Base-by-base conservation (phyloP, 129 eudicot genomes). In the Heracleum sosnowskyi region DNA sequence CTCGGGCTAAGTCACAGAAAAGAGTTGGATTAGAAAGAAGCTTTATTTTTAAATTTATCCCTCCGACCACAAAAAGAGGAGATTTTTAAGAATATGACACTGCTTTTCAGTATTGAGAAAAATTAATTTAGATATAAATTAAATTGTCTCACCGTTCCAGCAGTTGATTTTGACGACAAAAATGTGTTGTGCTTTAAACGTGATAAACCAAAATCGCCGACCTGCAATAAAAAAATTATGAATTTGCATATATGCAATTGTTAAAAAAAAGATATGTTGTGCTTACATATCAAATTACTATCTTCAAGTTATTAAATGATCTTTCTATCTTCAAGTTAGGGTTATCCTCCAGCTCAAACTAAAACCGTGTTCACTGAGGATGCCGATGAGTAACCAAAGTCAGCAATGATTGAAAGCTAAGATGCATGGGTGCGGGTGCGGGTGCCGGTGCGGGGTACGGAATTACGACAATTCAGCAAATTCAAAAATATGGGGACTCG, bases 151-250 rank as follows among this genome's bases (percentile, higher is more conserved):
- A 95, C 98, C 86, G 98, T 95, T 82, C 98, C 98, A 11, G 97
- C 98, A 60, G 98, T 95, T 77, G 98, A 95, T 79, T 95, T 95
- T 76, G 98, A 95, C 45, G 98, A 95, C 90, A 95, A 86, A 83
- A 95, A 95, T 47, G 98, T 95, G 80, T 91, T 95, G 77, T 95
- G 98, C 88, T 95, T 95, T 86, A 91, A 84, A 78, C 98, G 97
- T 75, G 98, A 95, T 90, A 95, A 82, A 78, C 98, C 98, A 83
- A 95, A 95, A 82, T 95, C 98, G 75, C 94, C 74, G 40, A 95
- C 98, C 98, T 95, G 97, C 90, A 86, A 24, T 7, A 24, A 33
- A 64, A 22, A 26, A 81, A 29, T 49, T 12, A 12, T 22, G 24
- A 51, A n/a, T 77, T 34, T 34, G 55, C 35, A 34, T 34, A 34